phyloP scores from a whole-genome alignment of 2,329 filamentous ascomycete genomes.

The Penicillium expansum region DNA sequence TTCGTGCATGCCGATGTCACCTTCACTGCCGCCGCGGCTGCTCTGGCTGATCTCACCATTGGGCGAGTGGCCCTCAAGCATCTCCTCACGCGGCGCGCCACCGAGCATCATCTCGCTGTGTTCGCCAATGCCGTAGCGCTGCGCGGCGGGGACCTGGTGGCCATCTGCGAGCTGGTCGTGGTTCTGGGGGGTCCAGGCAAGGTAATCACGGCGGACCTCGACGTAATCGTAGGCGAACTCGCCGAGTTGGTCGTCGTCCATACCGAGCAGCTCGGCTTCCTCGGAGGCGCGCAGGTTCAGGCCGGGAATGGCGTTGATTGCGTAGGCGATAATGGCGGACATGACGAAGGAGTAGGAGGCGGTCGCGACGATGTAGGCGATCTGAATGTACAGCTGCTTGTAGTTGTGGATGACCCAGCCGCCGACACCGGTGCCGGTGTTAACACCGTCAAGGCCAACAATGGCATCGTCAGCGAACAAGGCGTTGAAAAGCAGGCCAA shows the following conservation, averaged over 20 bases:
- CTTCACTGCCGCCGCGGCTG: slow-evolving; percentile 32
- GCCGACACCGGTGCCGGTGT: slow-evolving; percentile 49
- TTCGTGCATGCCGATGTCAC: slow-evolving; percentile 32
- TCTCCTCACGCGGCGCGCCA: slow-evolving; percentile 44
- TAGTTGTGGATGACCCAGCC: slow-evolving; percentile 72
- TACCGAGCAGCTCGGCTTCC: slow-evolving; percentile 67
- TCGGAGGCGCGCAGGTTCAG: slow-evolving; percentile 65
- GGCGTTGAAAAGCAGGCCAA: slow-evolving; percentile 75
- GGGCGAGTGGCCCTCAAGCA: slow-evolving; percentile 25
- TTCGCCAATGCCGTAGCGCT: slow-evolving; percentile 59
- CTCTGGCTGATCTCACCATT: slow-evolving; percentile 29
- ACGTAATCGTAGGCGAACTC: slow-evolving; percentile 55
- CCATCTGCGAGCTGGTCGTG: slow-evolving; percentile 46
- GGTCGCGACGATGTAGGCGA: slow-evolving; percentile 64
- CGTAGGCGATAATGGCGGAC: slow-evolving; percentile 66
- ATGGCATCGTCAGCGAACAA: slow-evolving; percentile 74
- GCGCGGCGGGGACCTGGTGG: slow-evolving; percentile 55
- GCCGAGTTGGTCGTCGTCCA: slow-evolving; percentile 53
- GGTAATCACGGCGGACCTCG: slow-evolving; percentile 51
- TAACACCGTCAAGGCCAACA: slow-evolving; percentile 68
- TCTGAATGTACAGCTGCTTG: slow-evolving; percentile 68
- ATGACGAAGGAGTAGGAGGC: slow-evolving; percentile 66
- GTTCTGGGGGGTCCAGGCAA: slow-evolving; percentile 50
- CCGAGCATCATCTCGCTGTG: slow-evolving; percentile 62
- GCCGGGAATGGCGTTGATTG: slow-evolving; percentile 69